A percentile compares a stretch with the other conserved stretches of the same genome.
Conservation (phyloP, 768 basidiomycete species). For the Dioszegia aurantiaca region DNA sequence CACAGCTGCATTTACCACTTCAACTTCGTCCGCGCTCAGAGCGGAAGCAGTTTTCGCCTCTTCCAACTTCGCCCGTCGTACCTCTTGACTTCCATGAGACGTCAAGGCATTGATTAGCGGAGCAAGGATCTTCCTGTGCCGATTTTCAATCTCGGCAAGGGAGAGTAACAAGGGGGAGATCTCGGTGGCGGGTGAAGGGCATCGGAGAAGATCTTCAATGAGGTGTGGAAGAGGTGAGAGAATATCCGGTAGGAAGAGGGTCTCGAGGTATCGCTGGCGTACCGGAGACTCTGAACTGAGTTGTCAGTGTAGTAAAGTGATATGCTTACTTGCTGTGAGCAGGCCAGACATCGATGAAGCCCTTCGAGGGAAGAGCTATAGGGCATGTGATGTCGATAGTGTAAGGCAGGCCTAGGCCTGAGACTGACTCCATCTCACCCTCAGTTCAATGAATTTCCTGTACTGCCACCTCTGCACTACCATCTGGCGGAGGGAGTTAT, state of each 20-base stretch:
- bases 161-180: slow-evolving; percentile 15
- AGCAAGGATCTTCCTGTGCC: slow-evolving; percentile 28
- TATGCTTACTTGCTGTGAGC: background rate
- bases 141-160: slow-evolving; percentile 30
- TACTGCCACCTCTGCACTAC: too few relatives aligned
- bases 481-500: too few relatives aligned
- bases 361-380: slow-evolving; percentile 13
- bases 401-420: slow-evolving; percentile 12
- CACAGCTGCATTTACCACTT: slow-evolving; percentile 13
- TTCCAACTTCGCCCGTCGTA: background rate
- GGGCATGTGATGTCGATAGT: slow-evolving; percentile 29
- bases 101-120: slow-evolving; percentile 18
- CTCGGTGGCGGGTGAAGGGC: background rate
- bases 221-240: slow-evolving; percentile 25
- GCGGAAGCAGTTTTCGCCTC: slow-evolving; percentile 5
- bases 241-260: slow-evolving; percentile 30
- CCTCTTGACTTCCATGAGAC: background rate
- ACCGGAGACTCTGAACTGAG: background rate
- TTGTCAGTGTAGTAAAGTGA: background rate
- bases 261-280: slow-evolving; percentile 27
- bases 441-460: too few relatives aligned
- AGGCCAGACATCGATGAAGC: slow-evolving; percentile 18
- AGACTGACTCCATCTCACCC: too few relatives aligned
- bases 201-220: slow-evolving; percentile 19
- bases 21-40: slow-evolving; percentile 1